Evolutionary conservation across 2,329 filamentous ascomycete species (phyloP).

Genomic region (Trichoderma arundinaceum): DNA sequence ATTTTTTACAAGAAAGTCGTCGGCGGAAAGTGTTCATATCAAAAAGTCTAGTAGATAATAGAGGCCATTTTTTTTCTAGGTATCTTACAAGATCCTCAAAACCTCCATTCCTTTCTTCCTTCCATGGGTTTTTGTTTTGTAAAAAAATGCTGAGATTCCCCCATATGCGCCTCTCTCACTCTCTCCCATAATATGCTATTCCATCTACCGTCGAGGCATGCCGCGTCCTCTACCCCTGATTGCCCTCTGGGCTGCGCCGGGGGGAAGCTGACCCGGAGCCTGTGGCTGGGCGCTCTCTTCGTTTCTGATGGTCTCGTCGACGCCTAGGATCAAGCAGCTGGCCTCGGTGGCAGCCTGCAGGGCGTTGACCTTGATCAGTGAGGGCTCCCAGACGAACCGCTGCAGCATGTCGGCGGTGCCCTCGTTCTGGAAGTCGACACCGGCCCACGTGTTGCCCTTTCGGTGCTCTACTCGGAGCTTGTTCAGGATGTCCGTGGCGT

Average conservation of each 20-base stretch:
- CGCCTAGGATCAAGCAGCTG: constrained; percentile 90
- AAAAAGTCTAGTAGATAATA: constrained; percentile 31
- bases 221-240: constrained; percentile 82
- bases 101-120: constrained; percentile 33
- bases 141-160: constrained; percentile 14
- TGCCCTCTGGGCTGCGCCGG: constrained; percentile 86
- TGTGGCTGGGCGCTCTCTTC: constrained; percentile 89
- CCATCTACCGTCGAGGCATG: constrained; percentile 78
- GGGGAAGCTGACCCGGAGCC: constrained; percentile 77
- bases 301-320: constrained; percentile 98
- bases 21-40: constrained; percentile 11
- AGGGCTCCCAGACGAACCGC: constrained; percentile 96
- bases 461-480: constrained; percentile 94
- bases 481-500: constrained; percentile 97
- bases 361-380: constrained; percentile 94
- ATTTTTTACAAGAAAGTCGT: background rate
- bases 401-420: constrained; percentile 94
- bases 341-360: constrained; percentile 96
- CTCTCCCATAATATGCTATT: constrained; percentile 14
- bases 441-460: constrained; percentile 90
- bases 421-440: constrained; percentile 93
- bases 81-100: constrained; percentile 48
- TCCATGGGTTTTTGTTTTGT: constrained; percentile 47
- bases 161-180: constrained; percentile 8
- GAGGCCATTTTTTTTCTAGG: constrained; percentile 39